These are phyloP conservation scores for Cryptococcus sp. DNA, from an alignment of 1,284 basidiomycete genomes.

Conservation along the genomic window DNA sequence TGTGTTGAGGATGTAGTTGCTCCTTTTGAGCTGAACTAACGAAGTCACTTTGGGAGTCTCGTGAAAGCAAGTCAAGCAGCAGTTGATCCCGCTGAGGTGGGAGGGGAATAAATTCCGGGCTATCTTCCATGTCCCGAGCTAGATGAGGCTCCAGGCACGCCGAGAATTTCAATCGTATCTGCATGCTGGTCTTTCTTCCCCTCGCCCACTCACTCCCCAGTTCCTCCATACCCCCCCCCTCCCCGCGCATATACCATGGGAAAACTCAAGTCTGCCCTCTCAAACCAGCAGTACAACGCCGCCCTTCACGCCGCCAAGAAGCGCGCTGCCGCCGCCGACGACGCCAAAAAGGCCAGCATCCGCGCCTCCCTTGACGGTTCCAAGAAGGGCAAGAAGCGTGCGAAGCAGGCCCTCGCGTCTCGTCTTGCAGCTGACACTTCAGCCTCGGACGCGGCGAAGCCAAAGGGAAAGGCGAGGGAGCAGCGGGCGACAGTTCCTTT, in stretches of 20 bases:
- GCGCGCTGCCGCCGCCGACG: conserved; percentile 11
- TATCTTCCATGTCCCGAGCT: too few relatives aligned
- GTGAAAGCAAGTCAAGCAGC: conserved; percentile 1
- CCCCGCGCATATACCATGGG: neutral
- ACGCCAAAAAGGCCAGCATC: conserved; percentile 14
- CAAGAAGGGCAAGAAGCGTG: conserved; percentile 29
- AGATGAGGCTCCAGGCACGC: too few relatives aligned
- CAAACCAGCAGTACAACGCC: conserved; percentile 21
- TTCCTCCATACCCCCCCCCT: too few relatives aligned
- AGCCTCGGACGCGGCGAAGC: neutral
- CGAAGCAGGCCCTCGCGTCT: conserved; percentile 5
- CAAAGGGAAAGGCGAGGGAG: conserved; percentile 51
- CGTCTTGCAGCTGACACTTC: too few relatives aligned
- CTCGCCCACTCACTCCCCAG: too few relatives aligned
- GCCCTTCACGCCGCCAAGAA: conserved; percentile 20
- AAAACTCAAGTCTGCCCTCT: conserved; percentile 34
- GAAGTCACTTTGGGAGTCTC: too few relatives aligned
- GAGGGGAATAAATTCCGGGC: too few relatives aligned
- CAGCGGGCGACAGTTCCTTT: conserved; percentile 67
- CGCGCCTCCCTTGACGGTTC: conserved; percentile 17
- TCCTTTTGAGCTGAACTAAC: too few relatives aligned
- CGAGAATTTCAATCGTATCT: too few relatives aligned
- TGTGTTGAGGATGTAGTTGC: too few relatives aligned
- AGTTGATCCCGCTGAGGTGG: neutral
- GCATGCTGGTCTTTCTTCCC: too few relatives aligned